These are phyloP conservation scores for Diaporthe sp. DNA, from an alignment of 2,329 filamentous ascomycete species.

Conservation along the genomic window DNA sequence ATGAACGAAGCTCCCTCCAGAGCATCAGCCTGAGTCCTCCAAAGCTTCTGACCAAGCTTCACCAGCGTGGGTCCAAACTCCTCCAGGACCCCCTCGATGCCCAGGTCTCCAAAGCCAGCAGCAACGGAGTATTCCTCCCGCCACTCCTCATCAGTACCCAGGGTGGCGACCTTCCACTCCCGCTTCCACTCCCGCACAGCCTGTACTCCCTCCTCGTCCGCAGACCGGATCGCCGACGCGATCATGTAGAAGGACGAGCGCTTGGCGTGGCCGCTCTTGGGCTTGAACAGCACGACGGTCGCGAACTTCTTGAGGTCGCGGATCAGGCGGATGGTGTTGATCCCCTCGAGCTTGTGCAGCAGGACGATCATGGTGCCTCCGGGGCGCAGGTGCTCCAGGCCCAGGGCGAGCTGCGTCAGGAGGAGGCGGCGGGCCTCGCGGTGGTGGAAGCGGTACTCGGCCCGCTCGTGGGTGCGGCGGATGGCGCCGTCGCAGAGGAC, in stretches of 20 bases:
- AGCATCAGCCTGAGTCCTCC: constrained; percentile 53
- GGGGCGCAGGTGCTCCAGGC: constrained; percentile 58
- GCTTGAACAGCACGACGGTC: constrained; percentile 60
- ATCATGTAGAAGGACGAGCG: constrained; percentile 68
- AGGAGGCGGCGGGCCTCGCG: constrained; percentile 55
- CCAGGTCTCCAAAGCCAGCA: constrained; percentile 8
- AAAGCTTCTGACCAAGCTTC: constrained; percentile 50
- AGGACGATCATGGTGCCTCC: constrained; percentile 67
- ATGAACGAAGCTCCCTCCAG: constrained; percentile 49
- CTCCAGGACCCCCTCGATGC: constrained; percentile 48
- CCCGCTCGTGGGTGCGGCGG: constrained; percentile 54
- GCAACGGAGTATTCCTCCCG: not conserved
- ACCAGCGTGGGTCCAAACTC: constrained; percentile 54
- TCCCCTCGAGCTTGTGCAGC: constrained; percentile 62
- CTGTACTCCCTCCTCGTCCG: constrained; percentile 48
- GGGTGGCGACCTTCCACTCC: constrained; percentile 56
- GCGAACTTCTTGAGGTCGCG: constrained; percentile 59
- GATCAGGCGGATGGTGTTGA: constrained; percentile 55
- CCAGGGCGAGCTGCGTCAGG: constrained; percentile 58
- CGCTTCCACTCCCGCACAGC: constrained; percentile 58
- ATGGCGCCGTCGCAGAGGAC: constrained; percentile 64
- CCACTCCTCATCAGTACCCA: constrained; percentile 50
- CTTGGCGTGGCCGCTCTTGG: constrained; percentile 53
- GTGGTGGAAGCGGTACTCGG: constrained; percentile 49
- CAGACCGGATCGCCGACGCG: constrained; percentile 57